Evolutionary conservation across 2,329 filamentous ascomycete species (phyloP).

Genomic region (Aspergillus flavus): DNA sequence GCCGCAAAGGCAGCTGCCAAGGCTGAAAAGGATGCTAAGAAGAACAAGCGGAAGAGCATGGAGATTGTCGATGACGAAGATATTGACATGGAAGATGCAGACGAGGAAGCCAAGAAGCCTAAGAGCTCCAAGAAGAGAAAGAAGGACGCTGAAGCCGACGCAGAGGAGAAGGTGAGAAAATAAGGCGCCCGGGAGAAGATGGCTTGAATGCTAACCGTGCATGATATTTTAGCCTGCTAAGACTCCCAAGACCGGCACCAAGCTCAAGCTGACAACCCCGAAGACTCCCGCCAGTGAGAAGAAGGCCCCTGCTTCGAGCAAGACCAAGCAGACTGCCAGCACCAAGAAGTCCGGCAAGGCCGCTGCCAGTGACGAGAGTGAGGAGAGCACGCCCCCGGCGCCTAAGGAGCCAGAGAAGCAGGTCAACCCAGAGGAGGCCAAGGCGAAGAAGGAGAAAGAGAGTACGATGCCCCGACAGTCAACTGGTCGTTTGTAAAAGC

Average conservation of each 20-base stretch:
- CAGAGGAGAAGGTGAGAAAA: conserved; percentile 66
- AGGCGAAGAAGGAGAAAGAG: conserved; percentile 62
- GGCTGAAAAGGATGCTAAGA: conserved; percentile 55
- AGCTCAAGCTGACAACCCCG: conserved; percentile 55
- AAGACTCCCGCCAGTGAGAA: conserved; percentile 60
- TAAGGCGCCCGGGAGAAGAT: not conserved
- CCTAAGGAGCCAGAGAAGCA: conserved; percentile 55
- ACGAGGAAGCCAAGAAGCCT: conserved; percentile 53
- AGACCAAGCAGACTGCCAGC: conserved; percentile 56
- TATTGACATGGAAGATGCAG: conserved; percentile 56
- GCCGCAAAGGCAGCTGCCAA: conserved; percentile 59
- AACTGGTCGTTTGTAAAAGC: not conserved
- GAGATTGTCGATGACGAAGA: conserved; percentile 56
- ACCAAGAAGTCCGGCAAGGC: conserved; percentile 64
- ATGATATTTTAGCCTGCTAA: conserved; percentile 54
- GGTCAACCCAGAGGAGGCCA: conserved; percentile 57
- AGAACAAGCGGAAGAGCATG: conserved; percentile 53
- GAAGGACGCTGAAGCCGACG: conserved; percentile 66
- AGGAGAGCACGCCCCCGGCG: conserved; percentile 61
- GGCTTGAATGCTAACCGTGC: conserved; percentile 6
- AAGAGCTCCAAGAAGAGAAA: conserved; percentile 78
- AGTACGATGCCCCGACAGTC: conserved; percentile 36
- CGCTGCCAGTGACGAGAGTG: conserved; percentile 58
- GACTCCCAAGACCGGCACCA: conserved; percentile 65
- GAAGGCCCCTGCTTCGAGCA: conserved; percentile 54